phyloP scores from a whole-genome alignment of 2,329 filamentous ascomycete species.

The Penicillium sp. region DNA sequence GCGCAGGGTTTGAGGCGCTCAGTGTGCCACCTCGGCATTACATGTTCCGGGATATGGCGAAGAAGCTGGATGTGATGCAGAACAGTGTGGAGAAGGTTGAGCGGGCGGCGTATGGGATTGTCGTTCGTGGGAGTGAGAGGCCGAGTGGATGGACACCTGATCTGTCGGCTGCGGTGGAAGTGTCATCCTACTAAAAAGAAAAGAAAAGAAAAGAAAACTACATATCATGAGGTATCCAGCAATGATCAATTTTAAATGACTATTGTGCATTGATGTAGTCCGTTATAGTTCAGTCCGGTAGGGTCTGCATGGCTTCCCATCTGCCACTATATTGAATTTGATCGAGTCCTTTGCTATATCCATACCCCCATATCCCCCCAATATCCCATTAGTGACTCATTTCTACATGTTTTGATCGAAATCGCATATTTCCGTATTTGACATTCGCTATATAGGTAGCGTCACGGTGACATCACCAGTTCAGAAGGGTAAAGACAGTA shows the following conservation, averaged over 20 bases:
- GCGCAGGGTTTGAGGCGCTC: conserved; percentile 73
- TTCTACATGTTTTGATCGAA: background rate
- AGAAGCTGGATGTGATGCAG: conserved; percentile 84
- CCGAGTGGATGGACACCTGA: conserved; percentile 93
- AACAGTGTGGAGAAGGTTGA: conserved; percentile 93
- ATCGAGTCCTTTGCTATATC: background rate
- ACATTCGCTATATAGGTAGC: conserved; percentile 3
- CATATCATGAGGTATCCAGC: background rate
- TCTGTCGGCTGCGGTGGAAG: conserved; percentile 49
- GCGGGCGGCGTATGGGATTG: conserved; percentile 80
- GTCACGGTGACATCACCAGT: conserved; percentile 26
- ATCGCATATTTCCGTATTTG: conserved; percentile 1
- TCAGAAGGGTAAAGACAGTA: background rate
- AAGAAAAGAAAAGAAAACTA: background rate
- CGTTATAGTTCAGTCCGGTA: background rate
- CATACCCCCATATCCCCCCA: background rate
- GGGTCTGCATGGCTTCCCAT: background rate
- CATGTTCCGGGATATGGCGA: conserved; percentile 63
- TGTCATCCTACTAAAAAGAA: conserved; percentile 38
- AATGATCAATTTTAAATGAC: background rate
- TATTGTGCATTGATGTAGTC: background rate
- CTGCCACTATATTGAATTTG: background rate
- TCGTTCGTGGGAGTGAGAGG: conserved; percentile 81
- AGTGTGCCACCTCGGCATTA: conserved; percentile 54
- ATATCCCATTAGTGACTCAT: background rate